A percentile compares a stretch with the other conserved stretches of the same genome.
These are phyloP conservation scores for Lathyrus sativus DNA, from an alignment of 306 rosid genomes.

Conservation along the genomic window DNA sequence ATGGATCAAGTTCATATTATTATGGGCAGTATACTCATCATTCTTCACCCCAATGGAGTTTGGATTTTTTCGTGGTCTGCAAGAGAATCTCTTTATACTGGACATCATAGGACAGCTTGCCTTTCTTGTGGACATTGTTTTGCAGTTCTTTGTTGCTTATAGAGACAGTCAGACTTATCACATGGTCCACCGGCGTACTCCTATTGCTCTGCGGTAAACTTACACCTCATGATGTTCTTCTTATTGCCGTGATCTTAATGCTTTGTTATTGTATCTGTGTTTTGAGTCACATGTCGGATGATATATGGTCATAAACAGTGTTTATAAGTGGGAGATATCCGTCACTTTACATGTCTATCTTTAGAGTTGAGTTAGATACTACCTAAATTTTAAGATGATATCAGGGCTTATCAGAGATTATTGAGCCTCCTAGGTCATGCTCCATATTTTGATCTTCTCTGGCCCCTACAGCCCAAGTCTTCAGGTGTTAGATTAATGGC, in stretches of 20 bases:
- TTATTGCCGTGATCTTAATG: constrained; percentile 22
- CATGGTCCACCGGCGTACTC: constrained; percentile 67
- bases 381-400: too few relatives aligned
- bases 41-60: constrained; percentile 98
- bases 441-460: too few relatives aligned
- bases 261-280: not conserved
- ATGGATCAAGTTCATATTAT: constrained; percentile 80
- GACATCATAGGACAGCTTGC: constrained; percentile 84
- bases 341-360: not conserved
- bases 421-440: too few relatives aligned
- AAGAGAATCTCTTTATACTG: constrained; percentile 63
- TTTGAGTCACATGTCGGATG: not conserved
- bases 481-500: too few relatives aligned
- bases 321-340: not conserved
- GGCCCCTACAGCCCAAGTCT: too few relatives aligned
- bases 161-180: constrained; percentile 79
- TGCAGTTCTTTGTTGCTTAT: constrained; percentile 78
- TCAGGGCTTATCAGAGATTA: not conserved
- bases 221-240: not conserved
- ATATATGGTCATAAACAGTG: not conserved
- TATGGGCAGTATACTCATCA: constrained; percentile 97
- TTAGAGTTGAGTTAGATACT: not conserved
- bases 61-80: constrained; percentile 84
- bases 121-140: constrained; percentile 74
- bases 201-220: constrained; percentile 73